Evolutionary conservation across 345 rosid species (phyloP), one percentile per base, ranked within the genome.

Genomic region (Mercurialis annua): DNA sequence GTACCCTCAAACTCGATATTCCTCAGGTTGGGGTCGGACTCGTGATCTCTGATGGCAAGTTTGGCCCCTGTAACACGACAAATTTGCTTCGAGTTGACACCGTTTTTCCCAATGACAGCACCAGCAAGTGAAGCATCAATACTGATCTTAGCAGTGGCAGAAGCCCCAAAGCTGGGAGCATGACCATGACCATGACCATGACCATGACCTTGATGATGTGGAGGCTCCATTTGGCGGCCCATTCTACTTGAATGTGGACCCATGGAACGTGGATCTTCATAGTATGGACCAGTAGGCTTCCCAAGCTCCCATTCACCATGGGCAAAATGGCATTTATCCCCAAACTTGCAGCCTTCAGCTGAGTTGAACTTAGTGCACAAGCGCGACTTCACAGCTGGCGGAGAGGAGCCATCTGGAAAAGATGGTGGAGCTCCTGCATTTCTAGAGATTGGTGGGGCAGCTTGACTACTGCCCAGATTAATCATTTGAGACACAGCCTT

Each of bases 1-100:
- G 97, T 82, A 64, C 99, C 99, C 81, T 95, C 98, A 1, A 95
- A 88, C 80, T 89, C 97, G 59, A 95, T 95, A 81, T 88, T 92
- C 84, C 87, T 88, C 74, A 82, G 68, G 71, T 81, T 87, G 1
- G 98, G 88, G 67, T 95, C 96, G 2, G 81, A 57, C 57, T 95
- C 98, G 26, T 92, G 91, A 23, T 95, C 98, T 61, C 90, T 82
- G 29, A 95, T 92, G 15, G 97, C 88, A 64, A 95, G 85, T 80
- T 89, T 95, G 65, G 86, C 96, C 48, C 99, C 99, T 0, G 99
- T 92, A 16, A 81, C 76, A 4, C 93, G 91, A 47, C 89, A 86
- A 16, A 94, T 87, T 72, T 94, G 99, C 79, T 91, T 94, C 2
- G 99, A 89, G 79, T 86, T 85, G 46, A 91, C 92, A 52, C 99